Conservation (phyloP, 371 early-diverging fungal species). For the Choanephora cucurbitarum region DNA sequence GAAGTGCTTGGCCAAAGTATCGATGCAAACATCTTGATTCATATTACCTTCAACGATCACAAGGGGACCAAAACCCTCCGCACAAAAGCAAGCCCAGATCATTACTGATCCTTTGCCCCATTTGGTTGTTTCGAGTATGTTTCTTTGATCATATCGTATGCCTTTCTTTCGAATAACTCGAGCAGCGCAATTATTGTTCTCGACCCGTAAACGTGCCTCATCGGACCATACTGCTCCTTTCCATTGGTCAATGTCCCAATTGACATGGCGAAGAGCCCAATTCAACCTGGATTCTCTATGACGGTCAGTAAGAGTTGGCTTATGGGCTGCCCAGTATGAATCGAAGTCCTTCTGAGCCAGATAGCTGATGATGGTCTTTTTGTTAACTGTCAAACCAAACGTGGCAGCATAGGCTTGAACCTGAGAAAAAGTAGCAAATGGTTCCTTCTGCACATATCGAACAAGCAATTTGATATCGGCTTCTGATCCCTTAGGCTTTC, state of each 20-base stretch:
- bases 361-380: too few relatives aligned
- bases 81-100: constrained; percentile 14
- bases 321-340: too few relatives aligned
- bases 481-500: too few relatives aligned
- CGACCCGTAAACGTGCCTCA: constrained; percentile 4
- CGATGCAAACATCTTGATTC: constrained; percentile 5
- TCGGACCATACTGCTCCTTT: constrained; percentile 13
- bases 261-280: background rate
- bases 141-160: background rate
- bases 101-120: background rate
- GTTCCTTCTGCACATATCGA: too few relatives aligned
- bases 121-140: background rate
- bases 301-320: too few relatives aligned
- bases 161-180: too few relatives aligned
- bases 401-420: too few relatives aligned
- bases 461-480: too few relatives aligned
- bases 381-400: too few relatives aligned
- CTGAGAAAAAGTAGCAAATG: too few relatives aligned
- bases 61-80: constrained; percentile 4
- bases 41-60: background rate
- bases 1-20: background rate
- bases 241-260: constrained; percentile 17
- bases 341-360: too few relatives aligned
- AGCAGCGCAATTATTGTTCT: constrained; percentile 8
- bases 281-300: background rate